Conservation (phyloP, 1,139 yeast species). For the Diutina mesorugosa region DNA sequence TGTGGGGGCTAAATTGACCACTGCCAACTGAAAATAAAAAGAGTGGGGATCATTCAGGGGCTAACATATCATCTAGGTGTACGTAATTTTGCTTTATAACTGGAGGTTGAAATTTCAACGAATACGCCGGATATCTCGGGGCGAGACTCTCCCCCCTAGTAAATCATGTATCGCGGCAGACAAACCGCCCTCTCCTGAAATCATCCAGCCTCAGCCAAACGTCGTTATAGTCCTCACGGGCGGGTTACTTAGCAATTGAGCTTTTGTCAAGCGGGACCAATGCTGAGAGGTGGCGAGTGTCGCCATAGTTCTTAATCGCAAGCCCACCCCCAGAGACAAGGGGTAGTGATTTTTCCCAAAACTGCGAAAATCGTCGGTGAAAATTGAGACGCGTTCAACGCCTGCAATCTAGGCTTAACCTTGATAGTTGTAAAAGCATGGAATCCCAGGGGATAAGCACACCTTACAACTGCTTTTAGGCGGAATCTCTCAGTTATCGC, state of each 20-base stretch:
- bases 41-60: neutral
- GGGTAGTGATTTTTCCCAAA: neutral
- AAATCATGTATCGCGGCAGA: neutral
- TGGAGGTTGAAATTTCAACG: neutral
- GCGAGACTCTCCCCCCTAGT: neutral
- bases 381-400: neutral
- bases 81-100: neutral
- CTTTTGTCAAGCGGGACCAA: no score
- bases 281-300: no score
- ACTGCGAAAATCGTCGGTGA: neutral
- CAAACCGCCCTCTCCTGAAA: no score
- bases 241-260: no score
- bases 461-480: no score
- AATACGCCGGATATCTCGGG: neutral
- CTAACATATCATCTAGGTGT: neutral
- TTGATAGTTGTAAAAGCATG: neutral
- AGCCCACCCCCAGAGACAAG: neutral
- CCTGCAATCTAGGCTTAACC: neutral
- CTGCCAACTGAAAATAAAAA: neutral
- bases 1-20: neutral
- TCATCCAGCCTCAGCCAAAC: no score
- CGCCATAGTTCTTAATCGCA: no score
- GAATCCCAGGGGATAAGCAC: neutral
- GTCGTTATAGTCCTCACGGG: no score
- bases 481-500: neutral